Conservation (phyloP, 306 rosid genomes). For the Acacia confusa region DNA sequence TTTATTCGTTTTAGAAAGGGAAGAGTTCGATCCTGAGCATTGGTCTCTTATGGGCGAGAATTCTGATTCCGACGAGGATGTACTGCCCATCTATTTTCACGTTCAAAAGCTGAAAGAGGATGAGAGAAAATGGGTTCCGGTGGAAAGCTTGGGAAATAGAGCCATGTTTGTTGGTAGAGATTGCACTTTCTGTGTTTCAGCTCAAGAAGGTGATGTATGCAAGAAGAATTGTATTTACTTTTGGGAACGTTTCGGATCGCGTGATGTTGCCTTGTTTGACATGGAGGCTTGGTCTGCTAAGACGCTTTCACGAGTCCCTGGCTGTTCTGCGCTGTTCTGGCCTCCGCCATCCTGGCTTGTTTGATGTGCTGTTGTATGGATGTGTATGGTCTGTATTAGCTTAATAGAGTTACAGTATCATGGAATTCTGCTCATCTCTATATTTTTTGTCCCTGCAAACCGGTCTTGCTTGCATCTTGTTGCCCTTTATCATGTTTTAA, state of each 20-base stretch:
- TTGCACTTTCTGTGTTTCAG: neutral
- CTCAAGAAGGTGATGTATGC: neutral
- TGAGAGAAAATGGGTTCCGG: neutral
- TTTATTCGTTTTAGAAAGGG: neutral
- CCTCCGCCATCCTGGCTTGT: neutral
- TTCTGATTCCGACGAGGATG: neutral
- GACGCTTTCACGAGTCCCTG: neutral
- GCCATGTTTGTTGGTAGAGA: neutral
- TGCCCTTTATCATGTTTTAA: too few relatives aligned
- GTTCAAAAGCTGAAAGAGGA: conserved; percentile 4
- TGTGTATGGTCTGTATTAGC: too few relatives aligned
- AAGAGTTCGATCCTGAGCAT: neutral
- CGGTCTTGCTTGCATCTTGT: too few relatives aligned
- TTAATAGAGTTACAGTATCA: too few relatives aligned
- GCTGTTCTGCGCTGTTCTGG: neutral
- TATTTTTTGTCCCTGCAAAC: too few relatives aligned
- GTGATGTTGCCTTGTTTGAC: neutral
- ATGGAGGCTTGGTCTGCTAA: neutral
- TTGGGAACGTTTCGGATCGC: neutral
- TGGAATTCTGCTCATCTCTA: too few relatives aligned
- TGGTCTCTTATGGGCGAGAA: neutral
- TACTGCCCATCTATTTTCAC: neutral
- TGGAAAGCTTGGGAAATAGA: neutral
- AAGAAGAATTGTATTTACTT: neutral
- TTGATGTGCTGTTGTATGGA: neutral